Conservation (phyloP, 441 rosid genomes). For the Arabidopsis hybrid region DNA sequence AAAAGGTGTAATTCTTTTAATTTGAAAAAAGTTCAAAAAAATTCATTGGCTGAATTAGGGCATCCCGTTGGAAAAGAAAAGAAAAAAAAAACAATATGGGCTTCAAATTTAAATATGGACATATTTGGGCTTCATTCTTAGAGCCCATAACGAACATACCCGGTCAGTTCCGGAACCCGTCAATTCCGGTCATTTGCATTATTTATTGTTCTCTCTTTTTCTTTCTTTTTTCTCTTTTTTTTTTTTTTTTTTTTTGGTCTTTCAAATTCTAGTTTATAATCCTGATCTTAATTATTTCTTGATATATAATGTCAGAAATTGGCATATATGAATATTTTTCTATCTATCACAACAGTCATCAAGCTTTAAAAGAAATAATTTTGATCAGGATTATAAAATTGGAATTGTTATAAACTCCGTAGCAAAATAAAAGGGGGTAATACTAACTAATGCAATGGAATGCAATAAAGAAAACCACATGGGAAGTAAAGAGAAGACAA, state of each 20-base stretch:
- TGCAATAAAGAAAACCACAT: conserved; percentile 48
- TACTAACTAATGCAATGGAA: not conserved
- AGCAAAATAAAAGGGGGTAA: conserved; percentile 2
- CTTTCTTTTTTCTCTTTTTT: too few relatives aligned
- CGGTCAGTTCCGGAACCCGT: not conserved
- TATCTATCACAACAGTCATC: conserved; percentile 4
- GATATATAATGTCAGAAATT: not conserved
- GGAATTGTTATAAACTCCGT: conserved; percentile 12
- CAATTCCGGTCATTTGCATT: conserved; percentile 3
- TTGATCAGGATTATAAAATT: not conserved
- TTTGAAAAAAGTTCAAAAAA: too few relatives aligned
- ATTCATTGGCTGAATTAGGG: too few relatives aligned
- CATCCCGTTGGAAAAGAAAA: not conserved
- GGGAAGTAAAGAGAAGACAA: conserved; percentile 42
- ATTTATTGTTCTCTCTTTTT: not conserved
- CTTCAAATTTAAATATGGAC: not conserved
- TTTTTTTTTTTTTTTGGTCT: not conserved
- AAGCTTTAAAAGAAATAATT: not conserved
- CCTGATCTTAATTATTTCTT: not conserved
- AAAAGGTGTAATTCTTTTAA: too few relatives aligned
- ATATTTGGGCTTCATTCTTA: not conserved
- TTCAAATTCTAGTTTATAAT: not conserved
- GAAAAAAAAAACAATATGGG: conserved; percentile 12
- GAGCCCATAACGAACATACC: not conserved
- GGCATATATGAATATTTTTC: not conserved